Conservation (phyloP, 2,329 filamentous ascomycete genomes). For the Phaeophleospora eucalypticola region DNA sequence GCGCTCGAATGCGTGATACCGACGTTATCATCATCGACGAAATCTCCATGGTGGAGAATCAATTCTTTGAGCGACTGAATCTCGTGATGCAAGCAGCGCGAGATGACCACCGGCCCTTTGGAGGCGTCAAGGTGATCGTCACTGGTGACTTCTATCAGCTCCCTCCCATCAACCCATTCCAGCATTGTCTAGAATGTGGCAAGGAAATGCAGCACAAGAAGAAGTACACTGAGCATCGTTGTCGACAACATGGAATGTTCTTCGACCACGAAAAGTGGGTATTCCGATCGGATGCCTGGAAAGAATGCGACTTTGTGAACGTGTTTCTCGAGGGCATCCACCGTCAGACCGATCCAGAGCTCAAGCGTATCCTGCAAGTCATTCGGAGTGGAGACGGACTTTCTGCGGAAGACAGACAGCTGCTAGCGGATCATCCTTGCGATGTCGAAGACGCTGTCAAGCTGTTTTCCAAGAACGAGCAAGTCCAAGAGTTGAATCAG, state of each 20-base stretch:
- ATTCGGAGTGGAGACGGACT: constrained; percentile 47
- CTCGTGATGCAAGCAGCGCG: constrained; percentile 15
- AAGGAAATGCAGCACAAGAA: constrained; percentile 25
- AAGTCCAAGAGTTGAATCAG: constrained; percentile 26
- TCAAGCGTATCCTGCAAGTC: constrained; percentile 55
- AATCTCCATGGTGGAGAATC: constrained; percentile 55
- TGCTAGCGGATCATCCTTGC: constrained; percentile 44
- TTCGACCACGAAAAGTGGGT: constrained; percentile 56
- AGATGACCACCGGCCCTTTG: constrained; percentile 9
- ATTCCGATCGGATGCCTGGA: constrained; percentile 55
- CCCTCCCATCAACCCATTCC: constrained; percentile 55
- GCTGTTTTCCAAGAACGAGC: constrained; percentile 46
- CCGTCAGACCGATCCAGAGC: constrained; percentile 52
- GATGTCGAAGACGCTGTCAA: constrained; percentile 42
- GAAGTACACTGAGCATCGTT: constrained; percentile 28
- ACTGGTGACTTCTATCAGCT: constrained; percentile 60
- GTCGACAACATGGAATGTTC: constrained; percentile 37
- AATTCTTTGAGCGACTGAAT: constrained; percentile 51
- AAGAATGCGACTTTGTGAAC: constrained; percentile 50
- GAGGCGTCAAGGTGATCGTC: constrained; percentile 41
- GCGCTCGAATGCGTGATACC: constrained; percentile 26
- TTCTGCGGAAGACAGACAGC: constrained; percentile 34
- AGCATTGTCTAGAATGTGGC: constrained; percentile 39
- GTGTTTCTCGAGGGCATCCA: constrained; percentile 54
- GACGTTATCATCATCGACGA: constrained; percentile 64